These are phyloP conservation scores for Trifolium pratense DNA, from an alignment of 306 rosid species.

Conservation along the genomic window DNA sequence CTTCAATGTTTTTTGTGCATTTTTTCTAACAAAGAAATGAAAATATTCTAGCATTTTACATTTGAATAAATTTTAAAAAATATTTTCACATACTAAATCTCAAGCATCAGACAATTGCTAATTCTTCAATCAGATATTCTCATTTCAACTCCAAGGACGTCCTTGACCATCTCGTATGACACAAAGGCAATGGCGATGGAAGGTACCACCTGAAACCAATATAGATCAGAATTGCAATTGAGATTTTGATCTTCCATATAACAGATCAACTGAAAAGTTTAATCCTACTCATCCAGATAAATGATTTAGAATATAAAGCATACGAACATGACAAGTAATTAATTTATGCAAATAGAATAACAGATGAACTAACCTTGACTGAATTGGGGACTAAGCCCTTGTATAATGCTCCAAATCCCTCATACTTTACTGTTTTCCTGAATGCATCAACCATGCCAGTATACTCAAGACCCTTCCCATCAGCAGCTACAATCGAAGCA, in stretches of 20 bases:
- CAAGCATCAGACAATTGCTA: slow-evolving; percentile 4
- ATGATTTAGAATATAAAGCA: background rate
- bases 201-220: slow-evolving; percentile 67
- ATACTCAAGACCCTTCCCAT: slow-evolving; percentile 72
- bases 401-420: slow-evolving; percentile 92
- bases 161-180: slow-evolving; percentile 67
- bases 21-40: slow-evolving; percentile 7
- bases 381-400: slow-evolving; percentile 97
- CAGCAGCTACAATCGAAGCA: slow-evolving; percentile 75
- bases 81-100: background rate
- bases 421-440: slow-evolving; percentile 80
- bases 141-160: slow-evolving; percentile 68
- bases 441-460: slow-evolving; percentile 94
- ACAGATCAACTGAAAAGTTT: too few species aligned
- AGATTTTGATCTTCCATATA: background rate
- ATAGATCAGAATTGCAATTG: background rate
- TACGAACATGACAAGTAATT: too few species aligned
- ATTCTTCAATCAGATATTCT: slow-evolving; percentile 65
- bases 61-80: background rate
- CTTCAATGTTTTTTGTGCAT: background rate
- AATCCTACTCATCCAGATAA: too few species aligned
- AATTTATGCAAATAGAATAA: background rate
- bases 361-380: slow-evolving; percentile 61
- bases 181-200: slow-evolving; percentile 80
- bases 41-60: background rate